phyloP scores from a whole-genome alignment of 139 green algal genomes.

The Chlorella sp. region DNA sequence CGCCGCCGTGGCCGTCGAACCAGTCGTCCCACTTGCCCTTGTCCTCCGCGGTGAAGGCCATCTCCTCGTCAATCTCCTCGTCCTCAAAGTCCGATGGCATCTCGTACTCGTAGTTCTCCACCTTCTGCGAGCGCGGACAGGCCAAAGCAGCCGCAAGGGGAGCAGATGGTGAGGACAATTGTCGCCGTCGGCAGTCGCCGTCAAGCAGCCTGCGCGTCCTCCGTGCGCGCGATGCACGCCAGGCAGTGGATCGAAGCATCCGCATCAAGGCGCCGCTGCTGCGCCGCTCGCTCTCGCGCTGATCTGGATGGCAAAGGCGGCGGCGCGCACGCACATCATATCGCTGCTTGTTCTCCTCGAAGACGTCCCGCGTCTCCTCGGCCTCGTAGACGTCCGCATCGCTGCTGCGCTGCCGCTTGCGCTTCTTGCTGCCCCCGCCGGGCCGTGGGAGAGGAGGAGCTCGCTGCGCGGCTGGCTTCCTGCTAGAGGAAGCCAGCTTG shows the following conservation, averaged over 20 bases:
- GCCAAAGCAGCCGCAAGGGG: neutral
- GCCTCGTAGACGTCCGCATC: constrained; percentile 50
- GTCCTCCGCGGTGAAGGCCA: constrained; percentile 85
- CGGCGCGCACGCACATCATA: constrained; percentile 48
- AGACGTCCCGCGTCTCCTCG: constrained; percentile 47
- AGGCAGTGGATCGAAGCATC: neutral
- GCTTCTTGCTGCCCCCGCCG: neutral
- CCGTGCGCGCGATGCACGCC: neutral
- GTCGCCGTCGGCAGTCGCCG: neutral
- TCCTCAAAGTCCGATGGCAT: constrained; percentile 86
- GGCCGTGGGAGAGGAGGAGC: too few species aligned
- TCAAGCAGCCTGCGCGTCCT: neutral
- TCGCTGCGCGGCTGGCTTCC: too few species aligned
- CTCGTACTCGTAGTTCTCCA: constrained; percentile 89
- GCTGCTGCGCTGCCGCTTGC: neutral
- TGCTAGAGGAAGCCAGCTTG: too few species aligned
- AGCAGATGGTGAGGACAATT: neutral
- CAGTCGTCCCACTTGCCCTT: constrained; percentile 65
- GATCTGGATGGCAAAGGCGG: neutral
- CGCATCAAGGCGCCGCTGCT: neutral
- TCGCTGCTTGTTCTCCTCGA: constrained; percentile 46
- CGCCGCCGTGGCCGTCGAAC: constrained; percentile 45
- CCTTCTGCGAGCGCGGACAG: constrained; percentile 41
- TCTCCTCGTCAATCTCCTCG: constrained; percentile 95
- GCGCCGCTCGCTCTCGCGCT: neutral